These are phyloP conservation scores for Nicotiana rustica DNA, from an alignment of 305 asterid genomes.

Conservation along the genomic window DNA sequence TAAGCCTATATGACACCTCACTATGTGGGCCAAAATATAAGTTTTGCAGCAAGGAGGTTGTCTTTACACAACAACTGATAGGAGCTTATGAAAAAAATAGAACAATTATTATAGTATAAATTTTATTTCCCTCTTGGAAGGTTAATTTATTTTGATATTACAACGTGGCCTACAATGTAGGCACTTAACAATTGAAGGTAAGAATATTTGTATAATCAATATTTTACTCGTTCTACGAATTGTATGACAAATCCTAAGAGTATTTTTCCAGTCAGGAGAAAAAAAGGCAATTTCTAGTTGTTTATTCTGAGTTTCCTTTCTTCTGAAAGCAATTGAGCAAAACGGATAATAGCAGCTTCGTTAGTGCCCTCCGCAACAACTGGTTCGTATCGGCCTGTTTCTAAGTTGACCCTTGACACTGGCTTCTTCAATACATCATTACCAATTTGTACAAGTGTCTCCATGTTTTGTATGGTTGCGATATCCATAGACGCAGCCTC, in stretches of 20 bases:
- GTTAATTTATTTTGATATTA: neutral
- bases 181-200: neutral
- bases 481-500: constrained; percentile 65
- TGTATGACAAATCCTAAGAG: neutral
- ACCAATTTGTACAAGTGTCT: constrained; percentile 56
- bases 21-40: neutral
- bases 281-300: constrained; percentile 8
- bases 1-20: neutral
- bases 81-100: neutral
- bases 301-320: constrained; percentile 60
- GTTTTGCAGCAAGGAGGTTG: neutral
- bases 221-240: neutral
- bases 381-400: constrained; percentile 60
- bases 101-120: neutral
- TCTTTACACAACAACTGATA: neutral
- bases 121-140: neutral
- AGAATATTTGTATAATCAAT: neutral
- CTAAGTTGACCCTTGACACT: constrained; percentile 65
- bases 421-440: constrained; percentile 61
- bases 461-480: constrained; percentile 59
- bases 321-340: constrained; percentile 69
- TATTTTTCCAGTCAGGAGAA: neutral
- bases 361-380: constrained; percentile 63
- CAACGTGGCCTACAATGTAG: constrained; percentile 2
- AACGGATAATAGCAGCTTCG: constrained; percentile 65